Conservation (phyloP, 768 basidiomycete species). For the Pisolithus sp. region DNA sequence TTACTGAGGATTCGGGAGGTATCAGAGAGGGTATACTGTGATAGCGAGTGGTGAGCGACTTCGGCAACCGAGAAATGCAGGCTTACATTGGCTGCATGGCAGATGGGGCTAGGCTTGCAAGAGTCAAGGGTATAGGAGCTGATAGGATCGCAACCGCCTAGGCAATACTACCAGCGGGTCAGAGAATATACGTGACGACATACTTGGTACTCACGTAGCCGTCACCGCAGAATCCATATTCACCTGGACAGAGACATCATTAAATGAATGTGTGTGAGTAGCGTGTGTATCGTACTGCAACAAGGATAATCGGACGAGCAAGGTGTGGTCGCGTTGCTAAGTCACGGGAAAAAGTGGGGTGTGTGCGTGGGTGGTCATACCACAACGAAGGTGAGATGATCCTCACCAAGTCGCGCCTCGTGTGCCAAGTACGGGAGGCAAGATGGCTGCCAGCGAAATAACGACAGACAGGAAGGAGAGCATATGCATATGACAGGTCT, state of each 20-base stretch:
- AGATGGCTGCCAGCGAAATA: constrained; percentile 9
- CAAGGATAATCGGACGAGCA: constrained; percentile 37
- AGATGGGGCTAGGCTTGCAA: constrained; percentile 68
- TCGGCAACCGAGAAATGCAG: not conserved
- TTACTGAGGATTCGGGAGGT: constrained; percentile 64
- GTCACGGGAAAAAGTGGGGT: not conserved
- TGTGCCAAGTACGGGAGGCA: constrained; percentile 15
- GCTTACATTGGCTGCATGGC: constrained; percentile 53
- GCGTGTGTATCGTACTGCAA: constrained; percentile 33
- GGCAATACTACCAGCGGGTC: constrained; percentile 51
- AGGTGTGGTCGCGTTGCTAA: constrained; percentile 32
- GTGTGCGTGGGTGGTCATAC: not conserved
- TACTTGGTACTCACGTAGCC: constrained; percentile 28
- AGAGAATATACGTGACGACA: constrained; percentile 1
- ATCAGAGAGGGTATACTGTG: constrained; percentile 56
- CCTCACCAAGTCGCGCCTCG: constrained; percentile 25
- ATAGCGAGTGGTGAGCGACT: not conserved
- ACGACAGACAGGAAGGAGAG: constrained; percentile 12
- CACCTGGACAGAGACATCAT: constrained; percentile 26
- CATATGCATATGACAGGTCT: constrained; percentile 9
- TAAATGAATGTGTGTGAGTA: not conserved
- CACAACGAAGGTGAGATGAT: not conserved
- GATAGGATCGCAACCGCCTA: constrained; percentile 84
- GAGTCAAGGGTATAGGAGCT: constrained; percentile 56
- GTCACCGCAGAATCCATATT: constrained; percentile 50